Evolutionary conservation across 345 rosid species (phyloP), one percentile per base, ranked within the genome.

Genomic region (Pistacia integerrima): DNA sequence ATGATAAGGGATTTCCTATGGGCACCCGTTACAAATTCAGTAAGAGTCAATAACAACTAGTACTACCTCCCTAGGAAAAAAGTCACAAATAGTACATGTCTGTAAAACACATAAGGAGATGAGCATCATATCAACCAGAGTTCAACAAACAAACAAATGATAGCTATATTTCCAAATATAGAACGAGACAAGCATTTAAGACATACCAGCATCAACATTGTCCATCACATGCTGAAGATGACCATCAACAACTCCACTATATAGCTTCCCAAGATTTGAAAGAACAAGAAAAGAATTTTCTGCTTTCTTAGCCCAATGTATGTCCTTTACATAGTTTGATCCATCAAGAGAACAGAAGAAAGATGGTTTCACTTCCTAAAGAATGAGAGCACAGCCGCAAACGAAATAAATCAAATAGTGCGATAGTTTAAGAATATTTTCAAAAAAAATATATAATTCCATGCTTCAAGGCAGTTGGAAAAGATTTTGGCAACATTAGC

Each of bases 161-260:
- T 20, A 49, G 49, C n/a, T 30, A 62, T 9, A 64, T 61, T 49
- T 51, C 56, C 69, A 35, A 46, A 64, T 54, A 63, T 73, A 69
- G 20, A 64, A 59, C 5, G 68, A 64, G 55, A 60, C 35, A 54
- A 79, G 48, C 51, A 1, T 64, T 78, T 30, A 57, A 73, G 69
- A 67, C 75, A 70, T 84, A 96, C 99, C 97, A 0, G 98, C 98
- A 81, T 96, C 97, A 69, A 96, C 92, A 69, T 79, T 74, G 44
- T 90, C 97, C 89, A 91, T 80, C 55, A 90, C 80, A 83, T 74
- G 77, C 63, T 81, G 78, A 69, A 87, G 88, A 76, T 88, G 82
- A 60, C 81, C 59, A 79, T 68, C 70, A 74, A 84, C 80, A 82
- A 76, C 80, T 74, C 92, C 99, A 81, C 75, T 82, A 84, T 85